These are phyloP conservation scores for Yamadazyma oceani DNA, from an alignment of 1,139 yeast genomes.

Conservation along the genomic window DNA sequence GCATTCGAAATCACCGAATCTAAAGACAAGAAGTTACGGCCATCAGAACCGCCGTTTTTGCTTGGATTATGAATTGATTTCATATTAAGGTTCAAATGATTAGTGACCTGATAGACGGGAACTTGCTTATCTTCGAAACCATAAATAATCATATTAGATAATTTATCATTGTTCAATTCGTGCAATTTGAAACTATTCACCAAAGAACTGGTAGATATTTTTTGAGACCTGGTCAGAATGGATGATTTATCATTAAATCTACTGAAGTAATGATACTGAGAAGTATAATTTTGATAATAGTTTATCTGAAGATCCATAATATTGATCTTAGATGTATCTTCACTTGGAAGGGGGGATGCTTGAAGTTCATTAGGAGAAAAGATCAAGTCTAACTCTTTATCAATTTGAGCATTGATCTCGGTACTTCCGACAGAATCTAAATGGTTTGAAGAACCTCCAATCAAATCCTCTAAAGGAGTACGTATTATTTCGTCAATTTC, in stretches of 20 bases:
- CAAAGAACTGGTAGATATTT: slow-evolving; percentile 5
- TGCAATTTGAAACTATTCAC: slow-evolving; percentile 4
- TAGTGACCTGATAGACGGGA: slow-evolving; percentile 10
- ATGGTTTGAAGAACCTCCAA: slow-evolving; percentile 15
- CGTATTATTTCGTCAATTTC: slow-evolving; percentile 25
- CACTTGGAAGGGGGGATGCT: slow-evolving; percentile 10
- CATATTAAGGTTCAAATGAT: slow-evolving; percentile 14
- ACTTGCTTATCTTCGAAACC: slow-evolving; percentile 11
- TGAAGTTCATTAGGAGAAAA: slow-evolving; percentile 28
- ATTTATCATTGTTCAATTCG: neutral
- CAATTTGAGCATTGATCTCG: slow-evolving; percentile 23
- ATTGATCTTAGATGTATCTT: slow-evolving; percentile 3
- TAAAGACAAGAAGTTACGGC: slow-evolving; percentile 16
- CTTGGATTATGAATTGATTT: neutral
- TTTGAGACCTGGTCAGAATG: neutral
- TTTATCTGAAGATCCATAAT: slow-evolving; percentile 12
- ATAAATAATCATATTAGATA: slow-evolving; percentile 6
- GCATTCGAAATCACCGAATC: slow-evolving; percentile 15
- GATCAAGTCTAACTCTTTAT: slow-evolving; percentile 27
- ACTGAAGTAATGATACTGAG: slow-evolving; percentile 15
- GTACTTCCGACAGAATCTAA: slow-evolving; percentile 20
- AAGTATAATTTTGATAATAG: slow-evolving; percentile 8
- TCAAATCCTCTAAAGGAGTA: slow-evolving; percentile 27
- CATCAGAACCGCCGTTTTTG: neutral
- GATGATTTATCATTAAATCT: slow-evolving; percentile 7